phyloP scores from a whole-genome alignment of 257 asterid species.

The Parsonsia alboflavescens region DNA sequence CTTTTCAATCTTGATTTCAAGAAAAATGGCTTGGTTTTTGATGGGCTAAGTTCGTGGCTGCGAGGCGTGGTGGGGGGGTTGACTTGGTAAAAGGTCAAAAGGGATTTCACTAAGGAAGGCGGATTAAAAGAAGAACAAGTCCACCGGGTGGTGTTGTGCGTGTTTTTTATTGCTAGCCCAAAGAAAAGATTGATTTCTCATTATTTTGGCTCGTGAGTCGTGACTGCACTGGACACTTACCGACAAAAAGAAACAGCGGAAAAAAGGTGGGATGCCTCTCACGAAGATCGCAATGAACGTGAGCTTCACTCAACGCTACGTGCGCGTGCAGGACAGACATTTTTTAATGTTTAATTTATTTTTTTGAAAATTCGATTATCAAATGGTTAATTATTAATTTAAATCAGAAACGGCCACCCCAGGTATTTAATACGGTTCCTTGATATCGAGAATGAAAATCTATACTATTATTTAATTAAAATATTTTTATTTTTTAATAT shows the following conservation, averaged over 20 bases:
- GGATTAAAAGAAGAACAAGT: slow-evolving; percentile 24
- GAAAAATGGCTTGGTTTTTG: slow-evolving; percentile 4
- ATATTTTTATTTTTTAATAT: neutral
- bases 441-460: neutral
- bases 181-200: neutral
- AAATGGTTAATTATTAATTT: neutral
- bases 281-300: neutral
- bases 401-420: neutral
- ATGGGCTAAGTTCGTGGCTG: neutral
- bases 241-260: slow-evolving; percentile 6
- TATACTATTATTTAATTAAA: neutral
- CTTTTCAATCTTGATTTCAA: slow-evolving; percentile 3
- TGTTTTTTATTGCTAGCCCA: neutral
- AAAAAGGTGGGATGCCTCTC: slow-evolving; percentile 13
- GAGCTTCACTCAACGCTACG: slow-evolving; percentile 1
- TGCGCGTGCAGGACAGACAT: slow-evolving; percentile 16
- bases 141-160: slow-evolving; percentile 44
- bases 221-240: slow-evolving; percentile 13
- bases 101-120: neutral
- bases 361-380: neutral
- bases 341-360: neutral
- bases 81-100: slow-evolving; percentile 53
- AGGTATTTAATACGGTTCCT: neutral
- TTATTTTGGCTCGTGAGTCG: slow-evolving; percentile 13
- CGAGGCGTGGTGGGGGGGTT: slow-evolving; percentile 25